Evolutionary conservation across 495 filamentous ascomycete genomes (phyloP), one percentile per base, ranked within the genome.

Genomic region (Penicillium mononematosum): DNA sequence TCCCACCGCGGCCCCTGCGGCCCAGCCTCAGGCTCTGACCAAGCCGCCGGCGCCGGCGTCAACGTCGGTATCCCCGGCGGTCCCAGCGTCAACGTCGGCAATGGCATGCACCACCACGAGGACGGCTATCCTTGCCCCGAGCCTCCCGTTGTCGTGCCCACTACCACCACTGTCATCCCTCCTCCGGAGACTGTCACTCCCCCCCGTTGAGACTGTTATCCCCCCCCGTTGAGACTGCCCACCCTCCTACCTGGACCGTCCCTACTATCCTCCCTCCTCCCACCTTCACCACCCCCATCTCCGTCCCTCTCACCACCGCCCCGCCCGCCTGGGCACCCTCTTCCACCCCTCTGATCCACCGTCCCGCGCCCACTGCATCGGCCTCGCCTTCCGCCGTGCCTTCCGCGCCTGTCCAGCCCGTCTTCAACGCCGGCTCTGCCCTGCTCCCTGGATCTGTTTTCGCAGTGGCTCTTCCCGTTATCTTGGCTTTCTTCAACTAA

Each of bases 51-150:
- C 14, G 45, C 58, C 25, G 61, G 60, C 17, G 62, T 59, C 45
- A 47, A 48, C 4, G 67, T 66, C 12, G 67, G 65, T n/a, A 70
- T 73, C 42, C 73, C 73, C 3, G 71, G 57, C 12, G 73, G 73
- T 0, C 73, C 73, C 10, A 39, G 31, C 19, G 60, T 64, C 45
- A 56, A 50, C 49, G 50, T 63, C 34, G 67, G 65, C 16, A 55
- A 51, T 8, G 68, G 59, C 25, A 57, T 51, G 55, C 48, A 70
- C 54, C 45, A 62, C 29, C 39, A 50, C 50, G 60, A 70, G 45
- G 47, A 64, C 34, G 64, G 46, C 5, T 46, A 62, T 16, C 61
- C 67, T 0, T 63, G 65, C 51, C 52, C 68, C 14, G 62, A 72
- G 55, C 44, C 55, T 51, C 47, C 64, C 22, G 45, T 34, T 20